Conservation (phyloP, 257 asterid species). For the Solanum clarkiae region DNA sequence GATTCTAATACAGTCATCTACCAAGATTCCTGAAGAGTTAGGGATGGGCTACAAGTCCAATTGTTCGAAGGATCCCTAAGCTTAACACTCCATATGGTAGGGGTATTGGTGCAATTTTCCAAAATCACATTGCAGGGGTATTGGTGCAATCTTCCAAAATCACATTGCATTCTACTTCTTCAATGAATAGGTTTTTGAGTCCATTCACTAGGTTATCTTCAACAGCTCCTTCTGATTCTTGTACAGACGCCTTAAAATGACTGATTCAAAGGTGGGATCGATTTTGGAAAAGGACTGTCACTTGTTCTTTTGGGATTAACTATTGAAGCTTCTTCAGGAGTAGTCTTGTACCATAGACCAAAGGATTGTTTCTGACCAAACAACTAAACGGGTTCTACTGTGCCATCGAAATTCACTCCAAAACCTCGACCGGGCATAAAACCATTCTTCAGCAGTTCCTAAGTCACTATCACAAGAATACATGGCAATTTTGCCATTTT, state of each 20-base stretch:
- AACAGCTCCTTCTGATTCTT: not conserved
- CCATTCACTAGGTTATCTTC: not conserved
- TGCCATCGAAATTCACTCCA: not conserved
- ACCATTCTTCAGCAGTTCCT: not conserved
- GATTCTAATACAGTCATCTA: not conserved
- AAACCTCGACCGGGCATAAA: not conserved
- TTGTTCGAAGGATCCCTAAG: not conserved
- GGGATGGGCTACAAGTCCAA: not conserved
- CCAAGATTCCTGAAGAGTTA: not conserved
- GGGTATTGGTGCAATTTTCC: not conserved
- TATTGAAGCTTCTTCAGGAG: not conserved
- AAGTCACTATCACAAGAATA: not conserved
- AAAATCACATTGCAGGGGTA: not conserved
- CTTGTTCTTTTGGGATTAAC: not conserved
- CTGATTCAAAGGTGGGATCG: not conserved
- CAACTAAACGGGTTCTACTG: not conserved
- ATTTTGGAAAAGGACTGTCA: not conserved
- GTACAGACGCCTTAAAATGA: not conserved
- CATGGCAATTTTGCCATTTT: not conserved
- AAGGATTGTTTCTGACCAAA: rapidly evolving
- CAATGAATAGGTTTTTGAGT: not conserved
- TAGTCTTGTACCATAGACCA: not conserved
- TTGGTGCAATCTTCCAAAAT: not conserved
- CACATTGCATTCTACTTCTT: not conserved
- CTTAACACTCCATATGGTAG: not conserved